Conservation (phyloP, 176 grass and related monocot genomes). For the Themeda triandra region DNA sequence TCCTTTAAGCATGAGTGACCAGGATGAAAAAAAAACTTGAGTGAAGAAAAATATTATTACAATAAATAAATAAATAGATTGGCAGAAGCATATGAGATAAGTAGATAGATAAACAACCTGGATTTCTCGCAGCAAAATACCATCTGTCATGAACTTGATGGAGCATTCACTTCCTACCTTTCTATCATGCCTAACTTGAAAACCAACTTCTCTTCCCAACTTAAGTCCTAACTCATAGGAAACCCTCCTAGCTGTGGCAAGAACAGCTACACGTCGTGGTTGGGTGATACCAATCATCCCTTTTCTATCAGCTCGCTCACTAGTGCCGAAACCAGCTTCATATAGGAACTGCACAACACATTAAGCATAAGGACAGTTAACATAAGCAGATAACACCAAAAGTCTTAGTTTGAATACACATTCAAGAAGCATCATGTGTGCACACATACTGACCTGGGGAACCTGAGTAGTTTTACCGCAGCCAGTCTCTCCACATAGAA, state of each 20-base stretch:
- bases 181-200: conserved; percentile 98
- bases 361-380: background rate
- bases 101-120: conserved; percentile 56
- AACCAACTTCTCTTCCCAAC: conserved; percentile 87
- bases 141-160: conserved; percentile 99
- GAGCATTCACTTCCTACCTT: conserved; percentile 72
- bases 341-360: conserved; percentile 72
- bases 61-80: conserved; percentile 8
- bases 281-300: conserved; percentile 95
- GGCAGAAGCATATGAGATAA: conserved; percentile 26
- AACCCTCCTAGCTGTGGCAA: conserved; percentile 85
- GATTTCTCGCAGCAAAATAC: conserved; percentile 93
- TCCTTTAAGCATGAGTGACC: conserved; percentile 13
- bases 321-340: conserved; percentile 94
- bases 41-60: background rate
- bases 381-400: conserved; percentile 17
- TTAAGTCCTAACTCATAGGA: conserved; percentile 85
- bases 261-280: conserved; percentile 90
- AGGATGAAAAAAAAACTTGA: background rate
- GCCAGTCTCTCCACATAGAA: conserved; percentile 95
- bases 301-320: conserved; percentile 65
- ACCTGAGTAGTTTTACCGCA: conserved; percentile 98
- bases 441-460: conserved; percentile 65
- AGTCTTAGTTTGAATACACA: conserved; percentile 2
- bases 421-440: conserved; percentile 30